Percentiles rank a stretch among this genome's conserved stretches.
Evolutionary conservation across 345 rosid genomes (phyloP).

Genomic region (Acer saccharum): DNA sequence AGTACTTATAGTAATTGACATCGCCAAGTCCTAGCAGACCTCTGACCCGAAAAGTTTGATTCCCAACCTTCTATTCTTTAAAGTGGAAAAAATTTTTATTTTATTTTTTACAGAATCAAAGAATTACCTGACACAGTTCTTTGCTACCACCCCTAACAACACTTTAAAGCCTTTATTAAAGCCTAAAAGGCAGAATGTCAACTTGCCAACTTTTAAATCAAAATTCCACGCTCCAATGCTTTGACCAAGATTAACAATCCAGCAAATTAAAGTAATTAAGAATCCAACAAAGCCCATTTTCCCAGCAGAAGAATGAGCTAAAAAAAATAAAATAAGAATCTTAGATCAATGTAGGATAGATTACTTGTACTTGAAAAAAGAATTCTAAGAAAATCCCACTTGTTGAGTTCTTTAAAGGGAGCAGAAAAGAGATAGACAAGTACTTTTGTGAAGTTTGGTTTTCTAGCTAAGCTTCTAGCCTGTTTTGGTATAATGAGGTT

Average conservation of each 20-base stretch:
- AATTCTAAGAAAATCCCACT: background rate
- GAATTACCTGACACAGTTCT: background rate
- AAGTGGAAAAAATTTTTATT: background rate
- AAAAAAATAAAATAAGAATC: background rate
- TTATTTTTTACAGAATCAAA: background rate
- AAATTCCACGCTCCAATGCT: constrained; percentile 13
- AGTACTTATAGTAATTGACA: too few relatives aligned
- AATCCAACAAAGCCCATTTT: constrained; percentile 13
- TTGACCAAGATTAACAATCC: constrained; percentile 21
- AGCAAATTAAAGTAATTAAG: background rate
- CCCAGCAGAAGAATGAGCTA: background rate
- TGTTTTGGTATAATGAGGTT: constrained; percentile 14
- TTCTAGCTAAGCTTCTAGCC: background rate
- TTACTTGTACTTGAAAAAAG: background rate
- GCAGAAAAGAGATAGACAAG: background rate
- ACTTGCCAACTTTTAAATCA: constrained; percentile 6
- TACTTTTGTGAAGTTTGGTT: background rate
- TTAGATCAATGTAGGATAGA: background rate
- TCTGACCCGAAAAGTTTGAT: too few relatives aligned
- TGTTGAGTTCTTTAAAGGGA: constrained; percentile 16
- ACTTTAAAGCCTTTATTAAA: background rate
- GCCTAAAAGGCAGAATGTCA: background rate
- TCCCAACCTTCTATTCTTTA: background rate
- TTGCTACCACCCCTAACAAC: background rate
- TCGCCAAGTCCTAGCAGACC: too few relatives aligned